These are phyloP conservation scores for Scheffersomyces stambukii DNA, from an alignment of 1,139 yeast species.

Conservation along the genomic window DNA sequence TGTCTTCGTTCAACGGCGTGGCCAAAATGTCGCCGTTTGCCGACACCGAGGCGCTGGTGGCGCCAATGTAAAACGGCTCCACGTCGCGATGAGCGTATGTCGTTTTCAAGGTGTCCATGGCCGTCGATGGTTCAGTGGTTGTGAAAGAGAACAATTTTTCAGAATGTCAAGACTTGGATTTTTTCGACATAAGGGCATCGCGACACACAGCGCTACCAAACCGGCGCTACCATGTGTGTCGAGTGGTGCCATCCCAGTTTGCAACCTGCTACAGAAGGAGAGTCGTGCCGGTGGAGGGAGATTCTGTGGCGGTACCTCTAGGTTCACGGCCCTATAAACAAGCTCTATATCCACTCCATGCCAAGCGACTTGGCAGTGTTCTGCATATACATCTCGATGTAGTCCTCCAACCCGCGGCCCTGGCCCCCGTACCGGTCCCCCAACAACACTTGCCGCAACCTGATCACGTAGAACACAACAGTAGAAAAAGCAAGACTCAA, in stretches of 20 bases:
- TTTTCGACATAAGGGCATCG: too few relatives aligned
- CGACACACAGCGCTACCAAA: too few relatives aligned
- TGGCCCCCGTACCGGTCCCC: constrained; percentile 31
- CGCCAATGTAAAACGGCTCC: constrained; percentile 82
- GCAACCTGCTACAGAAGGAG: too few relatives aligned
- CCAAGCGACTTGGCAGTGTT: constrained; percentile 42
- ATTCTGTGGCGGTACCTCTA: neutral
- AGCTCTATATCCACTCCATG: constrained; percentile 21
- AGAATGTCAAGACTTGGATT: too few relatives aligned
- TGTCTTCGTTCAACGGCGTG: constrained; percentile 75
- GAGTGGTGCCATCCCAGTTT: too few relatives aligned
- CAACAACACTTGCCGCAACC: constrained; percentile 35
- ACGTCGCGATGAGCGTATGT: constrained; percentile 32
- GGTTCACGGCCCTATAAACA: neutral
- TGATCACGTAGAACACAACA: constrained; percentile 34
- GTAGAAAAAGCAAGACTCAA: constrained; percentile 41
- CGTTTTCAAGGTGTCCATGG: constrained; percentile 27
- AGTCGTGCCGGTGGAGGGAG: too few relatives aligned
- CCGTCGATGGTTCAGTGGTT: neutral
- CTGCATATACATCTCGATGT: constrained; percentile 40
- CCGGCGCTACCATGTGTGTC: too few relatives aligned
- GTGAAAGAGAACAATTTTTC: constrained; percentile 1
- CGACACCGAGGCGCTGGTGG: constrained; percentile 68
- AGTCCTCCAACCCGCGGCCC: constrained; percentile 44
- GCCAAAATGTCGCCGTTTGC: constrained; percentile 67